Percentiles rank a stretch among this genome's conserved stretches.
Evolutionary conservation across 2,329 filamentous ascomycete species (phyloP).

Genomic region (Zymoseptoria tritici): DNA sequence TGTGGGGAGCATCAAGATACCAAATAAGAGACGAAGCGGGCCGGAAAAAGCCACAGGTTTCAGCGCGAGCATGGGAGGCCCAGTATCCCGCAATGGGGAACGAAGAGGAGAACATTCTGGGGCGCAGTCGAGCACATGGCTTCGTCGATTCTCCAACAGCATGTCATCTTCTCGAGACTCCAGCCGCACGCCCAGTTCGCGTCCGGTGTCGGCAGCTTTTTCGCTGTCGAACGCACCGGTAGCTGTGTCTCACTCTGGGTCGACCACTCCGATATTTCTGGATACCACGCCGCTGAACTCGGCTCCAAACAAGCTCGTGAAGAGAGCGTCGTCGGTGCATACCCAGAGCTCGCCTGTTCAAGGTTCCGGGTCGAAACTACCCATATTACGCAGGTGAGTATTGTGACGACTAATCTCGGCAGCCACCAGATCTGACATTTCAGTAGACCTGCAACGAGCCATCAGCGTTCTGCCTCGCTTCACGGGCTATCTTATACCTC

Average conservation of each 20-base stretch:
- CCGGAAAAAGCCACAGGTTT: conserved; percentile 5
- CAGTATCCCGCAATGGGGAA: conserved; percentile 4
- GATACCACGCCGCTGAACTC: conserved; percentile 34
- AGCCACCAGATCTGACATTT: neutral
- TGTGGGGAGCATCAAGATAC: conserved; percentile 2
- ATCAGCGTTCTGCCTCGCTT: conserved; percentile 65
- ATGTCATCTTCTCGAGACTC: conserved; percentile 27
- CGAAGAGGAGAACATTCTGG: conserved; percentile 5
- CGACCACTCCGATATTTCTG: conserved; percentile 56
- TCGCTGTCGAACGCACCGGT: conserved; percentile 48
- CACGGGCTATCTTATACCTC: conserved; percentile 33
- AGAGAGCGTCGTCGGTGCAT: conserved; percentile 56
- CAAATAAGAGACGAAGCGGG: conserved; percentile 10
- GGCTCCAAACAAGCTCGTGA: conserved; percentile 69
- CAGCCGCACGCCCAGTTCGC: conserved; percentile 50
- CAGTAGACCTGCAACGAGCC: conserved; percentile 63
- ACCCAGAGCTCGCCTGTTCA: conserved; percentile 40
- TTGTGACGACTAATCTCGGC: neutral
- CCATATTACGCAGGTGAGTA: conserved; percentile 49
- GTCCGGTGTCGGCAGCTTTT: conserved; percentile 58
- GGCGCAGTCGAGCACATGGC: conserved; percentile 44
- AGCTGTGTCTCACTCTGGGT: conserved; percentile 43
- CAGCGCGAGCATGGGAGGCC: conserved; percentile 13
- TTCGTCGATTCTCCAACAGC: conserved; percentile 56
- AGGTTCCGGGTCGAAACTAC: conserved; percentile 52